Base-by-base conservation (phyloP, 208 protist species). In the Endotrypanum monterogeii region DNA sequence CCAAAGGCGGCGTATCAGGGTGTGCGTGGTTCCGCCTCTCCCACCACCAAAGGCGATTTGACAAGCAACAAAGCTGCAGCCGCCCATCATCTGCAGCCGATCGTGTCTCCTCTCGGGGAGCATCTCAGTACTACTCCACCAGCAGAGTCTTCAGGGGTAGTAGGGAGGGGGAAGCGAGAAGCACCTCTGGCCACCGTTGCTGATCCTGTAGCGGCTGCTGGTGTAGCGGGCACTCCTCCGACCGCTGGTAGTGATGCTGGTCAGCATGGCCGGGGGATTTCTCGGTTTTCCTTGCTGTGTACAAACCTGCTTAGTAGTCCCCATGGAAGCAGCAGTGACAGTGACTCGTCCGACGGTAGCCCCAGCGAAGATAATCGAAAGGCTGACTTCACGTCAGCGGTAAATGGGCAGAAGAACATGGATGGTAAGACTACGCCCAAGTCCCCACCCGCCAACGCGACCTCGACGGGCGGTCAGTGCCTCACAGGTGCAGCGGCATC, bases 11-110 rank as follows among this genome's bases (percentile, higher is more conserved):
- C 7, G 51, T 16, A 44, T 30, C 62, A 65, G 56, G 16, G 14
- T 55, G 48, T 54, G 6, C 28, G 30, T 20, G 35, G 20, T 20
- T 44, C 35, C 39, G 20, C 44, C 20, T 8, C 50, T 18, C 51
- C 56, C 39, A 62, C 32, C 41, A 28, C 44, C 0, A 16, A 39
- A 6, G 9, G 8, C 69, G 48, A 51, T 3, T 11, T 74, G 16
- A 2, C 48, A 30, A 51, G 39, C 56, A 58, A 39, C 44, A 69
- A 52, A 5, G 67, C 68, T 14, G 83, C 70, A 32, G 76, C 30
- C 35, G 56, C 74, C 32, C 76, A 83, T 51, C 78, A 80, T 37
- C 60, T 84, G 30, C 69, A 79, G 71, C 80, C 80, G 25, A 84
- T 84, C 25, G 58, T 61, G 20, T 51, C 50, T 12, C 16, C 71